A percentile compares a stretch with the other conserved stretches of the same genome.
Conservation (phyloP, 306 rosid genomes). For the Cucurbita argyrosperma region DNA sequence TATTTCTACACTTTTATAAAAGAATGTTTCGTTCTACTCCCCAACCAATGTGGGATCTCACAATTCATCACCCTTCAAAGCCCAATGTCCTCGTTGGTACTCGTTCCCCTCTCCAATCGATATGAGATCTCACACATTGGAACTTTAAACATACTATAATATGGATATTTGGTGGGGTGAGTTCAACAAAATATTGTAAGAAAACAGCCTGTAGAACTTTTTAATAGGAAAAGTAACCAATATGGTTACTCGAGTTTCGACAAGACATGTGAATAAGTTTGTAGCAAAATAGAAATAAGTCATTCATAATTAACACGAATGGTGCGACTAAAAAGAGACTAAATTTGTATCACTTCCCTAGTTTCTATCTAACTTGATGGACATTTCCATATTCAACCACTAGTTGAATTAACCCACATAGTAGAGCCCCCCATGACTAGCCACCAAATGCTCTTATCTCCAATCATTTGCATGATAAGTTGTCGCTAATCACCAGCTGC, state of each 20-base stretch:
- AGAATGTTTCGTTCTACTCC: too few species aligned
- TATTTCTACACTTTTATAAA: too few species aligned
- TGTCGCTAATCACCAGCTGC: constrained; percentile 4
- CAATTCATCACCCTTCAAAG: too few species aligned
- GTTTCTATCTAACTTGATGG: not conserved
- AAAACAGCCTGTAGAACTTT: not conserved
- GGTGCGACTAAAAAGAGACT: not conserved
- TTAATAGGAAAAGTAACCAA: not conserved
- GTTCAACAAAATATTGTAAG: not conserved
- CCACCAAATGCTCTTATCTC: constrained; percentile 1
- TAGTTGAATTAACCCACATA: not conserved
- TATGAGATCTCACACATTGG: too few species aligned
- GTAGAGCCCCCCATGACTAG: constrained; percentile 2
- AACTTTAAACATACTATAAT: not conserved
- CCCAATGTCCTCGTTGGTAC: too few species aligned
- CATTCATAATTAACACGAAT: not conserved
- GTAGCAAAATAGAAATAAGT: not conserved
- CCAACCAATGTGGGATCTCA: too few species aligned
- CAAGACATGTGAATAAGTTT: not conserved
- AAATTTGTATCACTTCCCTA: not conserved
- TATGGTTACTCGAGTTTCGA: not conserved
- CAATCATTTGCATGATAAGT: constrained; percentile 6
- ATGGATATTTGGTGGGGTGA: not conserved
- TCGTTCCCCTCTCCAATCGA: too few species aligned
- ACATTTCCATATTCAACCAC: not conserved